These are phyloP conservation scores for Aspergillus sp. DNA, from an alignment of 2,329 filamentous ascomycete genomes.

Conservation along the genomic window DNA sequence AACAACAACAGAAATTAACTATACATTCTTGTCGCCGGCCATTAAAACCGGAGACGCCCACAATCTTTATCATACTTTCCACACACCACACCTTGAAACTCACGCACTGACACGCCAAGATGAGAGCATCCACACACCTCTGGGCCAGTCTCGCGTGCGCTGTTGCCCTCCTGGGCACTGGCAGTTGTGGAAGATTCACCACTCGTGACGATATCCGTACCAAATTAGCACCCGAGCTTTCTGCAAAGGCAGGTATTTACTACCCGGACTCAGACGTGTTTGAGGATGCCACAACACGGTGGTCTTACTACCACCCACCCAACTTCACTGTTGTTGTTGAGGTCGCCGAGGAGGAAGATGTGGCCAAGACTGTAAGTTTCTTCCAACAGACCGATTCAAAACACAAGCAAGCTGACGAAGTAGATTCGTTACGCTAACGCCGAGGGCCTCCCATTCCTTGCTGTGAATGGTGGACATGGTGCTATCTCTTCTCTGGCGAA, in stretches of 20 bases:
- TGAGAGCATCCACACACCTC: not conserved
- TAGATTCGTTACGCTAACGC: slow-evolving; percentile 16
- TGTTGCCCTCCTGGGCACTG: not conserved
- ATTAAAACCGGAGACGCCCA: not conserved
- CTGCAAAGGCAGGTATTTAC: slow-evolving; percentile 7
- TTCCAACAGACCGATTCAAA: not conserved
- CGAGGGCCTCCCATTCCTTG: slow-evolving; percentile 13
- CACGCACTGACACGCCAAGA: not conserved
- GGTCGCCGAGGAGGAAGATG: slow-evolving; percentile 14
- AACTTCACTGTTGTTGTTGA: slow-evolving; percentile 16
- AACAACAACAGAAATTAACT: not conserved
- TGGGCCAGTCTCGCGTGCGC: not conserved
- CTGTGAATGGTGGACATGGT: slow-evolving; percentile 14
- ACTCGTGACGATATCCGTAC: not conserved
- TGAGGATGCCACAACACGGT: slow-evolving; percentile 8
- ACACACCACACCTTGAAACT: not conserved
- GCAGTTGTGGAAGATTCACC: not conserved
- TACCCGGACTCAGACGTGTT: slow-evolving; percentile 5
- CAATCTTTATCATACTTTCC: not conserved
- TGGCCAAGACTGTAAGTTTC: slow-evolving; percentile 9
- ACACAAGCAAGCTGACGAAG: not conserved
- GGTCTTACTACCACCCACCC: slow-evolving; percentile 11
- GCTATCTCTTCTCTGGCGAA: slow-evolving; percentile 5
- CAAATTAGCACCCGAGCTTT: slow-evolving; percentile 4
- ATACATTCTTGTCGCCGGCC: not conserved